Evolutionary conservation across 1,284 basidiomycete genomes (phyloP), one percentile per base, ranked within the genome.

Genomic region (Salmacisia buchloeana): DNA sequence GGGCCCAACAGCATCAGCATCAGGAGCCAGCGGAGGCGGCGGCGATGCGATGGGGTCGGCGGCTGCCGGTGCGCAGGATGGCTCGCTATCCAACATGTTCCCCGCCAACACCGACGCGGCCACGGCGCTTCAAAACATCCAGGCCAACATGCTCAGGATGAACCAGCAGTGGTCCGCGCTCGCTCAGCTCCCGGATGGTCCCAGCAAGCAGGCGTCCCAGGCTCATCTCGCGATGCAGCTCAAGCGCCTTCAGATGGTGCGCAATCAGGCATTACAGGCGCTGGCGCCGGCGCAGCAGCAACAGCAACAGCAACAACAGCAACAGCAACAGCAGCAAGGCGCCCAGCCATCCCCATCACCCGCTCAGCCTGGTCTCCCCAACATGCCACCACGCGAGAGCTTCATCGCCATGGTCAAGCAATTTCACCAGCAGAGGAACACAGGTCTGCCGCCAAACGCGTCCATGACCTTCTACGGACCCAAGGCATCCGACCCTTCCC

Each of bases 161-260:
- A 75, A 78, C 46, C 68, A 72, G 12, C 76, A 78, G 56, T 78
- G 74, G 74, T 65, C 69, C 10, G 64, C 70, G 39, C 65, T 75
- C n/a, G 67, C 63, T 6, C 60, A 64, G 5, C 72, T 75, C 61
- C 74, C 70, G 0, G 74, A 78, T 57, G 65, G 71, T 1, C 71
- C 69, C 0, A 70, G 66, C 35, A 78, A 76, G 63, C 68, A 66
- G 27, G 68, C 66, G 12, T 69, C 70, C 7, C 69, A 72, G 49
- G 69, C 72, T 43, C 70, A 70, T 29, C 63, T 78, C 12, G 71
- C 73, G 2, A 61, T 39, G 0, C 73, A 76, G 62, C 68, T 78
- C 66, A 73, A 68, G 29, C 64, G 69, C 0, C 57, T 76, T 35
- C 70, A 74, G 59, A 60, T 65, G 41, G 66, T 72, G 67, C 67